phyloP scores from a whole-genome alignment of 352 stramenopile genomes.

The Globisporangium spinosum region DNA sequence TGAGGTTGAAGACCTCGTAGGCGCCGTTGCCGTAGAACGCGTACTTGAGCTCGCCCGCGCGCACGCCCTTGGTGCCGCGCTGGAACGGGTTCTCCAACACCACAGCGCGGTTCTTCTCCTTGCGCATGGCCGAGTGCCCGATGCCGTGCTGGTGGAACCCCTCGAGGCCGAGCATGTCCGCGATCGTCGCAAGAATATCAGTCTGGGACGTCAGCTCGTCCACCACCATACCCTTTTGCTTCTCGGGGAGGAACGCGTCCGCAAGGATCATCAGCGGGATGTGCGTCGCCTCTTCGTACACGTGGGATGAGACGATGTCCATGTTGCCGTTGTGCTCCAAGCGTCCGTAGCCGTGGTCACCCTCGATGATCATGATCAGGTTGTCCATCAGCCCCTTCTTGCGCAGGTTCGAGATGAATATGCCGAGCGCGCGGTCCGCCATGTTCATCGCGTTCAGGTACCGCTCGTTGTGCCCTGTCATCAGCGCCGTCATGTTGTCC shows the following conservation, averaged over 20 bases:
- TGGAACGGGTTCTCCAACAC: slow-evolving; percentile 66
- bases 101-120: slow-evolving; percentile 32
- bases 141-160: slow-evolving; percentile 56
- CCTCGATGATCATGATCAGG: slow-evolving; percentile 65
- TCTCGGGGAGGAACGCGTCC: slow-evolving; percentile 44
- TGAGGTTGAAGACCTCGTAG: slow-evolving; percentile 57
- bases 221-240: slow-evolving; percentile 41
- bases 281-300: slow-evolving; percentile 57
- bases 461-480: slow-evolving; percentile 56
- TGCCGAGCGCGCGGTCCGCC: slow-evolving; percentile 53
- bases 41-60: slow-evolving; percentile 65
- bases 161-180: slow-evolving; percentile 53
- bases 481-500: slow-evolving; percentile 44
- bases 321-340: slow-evolving; percentile 68
- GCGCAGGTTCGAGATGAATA: slow-evolving; percentile 50
- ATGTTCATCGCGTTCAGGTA: slow-evolving; percentile 65
- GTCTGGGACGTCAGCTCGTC: slow-evolving; percentile 60
- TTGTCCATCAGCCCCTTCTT: slow-evolving; percentile 63
- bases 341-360: slow-evolving; percentile 58
- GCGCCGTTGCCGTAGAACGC: slow-evolving; percentile 53
- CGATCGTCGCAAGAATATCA: slow-evolving; percentile 66
- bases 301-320: slow-evolving; percentile 41
- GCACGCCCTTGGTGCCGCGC: slow-evolving; percentile 52
- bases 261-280: slow-evolving; percentile 61
- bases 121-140: slow-evolving; percentile 57